Base-by-base conservation (phyloP, 2,329 filamentous ascomycete species). In the Triangularia verruculosa region DNA sequence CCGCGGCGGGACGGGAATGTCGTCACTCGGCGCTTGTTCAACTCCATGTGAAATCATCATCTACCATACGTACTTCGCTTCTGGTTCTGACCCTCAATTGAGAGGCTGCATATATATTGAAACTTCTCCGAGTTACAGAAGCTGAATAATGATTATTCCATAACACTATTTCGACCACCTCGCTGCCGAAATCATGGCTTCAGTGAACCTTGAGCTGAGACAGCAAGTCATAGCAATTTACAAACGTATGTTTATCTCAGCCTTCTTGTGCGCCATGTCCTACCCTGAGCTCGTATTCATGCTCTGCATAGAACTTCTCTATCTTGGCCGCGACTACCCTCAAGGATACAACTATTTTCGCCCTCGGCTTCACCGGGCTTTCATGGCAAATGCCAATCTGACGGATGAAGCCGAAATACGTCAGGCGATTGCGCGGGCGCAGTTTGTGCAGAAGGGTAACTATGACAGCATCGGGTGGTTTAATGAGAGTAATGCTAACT, bases 381-480 rank as follows among this genome's bases (percentile, higher is more conserved):
- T 98, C 78, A 86, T 88, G 69, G 86, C 87, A 55, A 92, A 96
- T 70, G 85, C 88, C 1, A 77, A 82, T 47, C 73, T 97, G 63
- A 82, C 80, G 1, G 87, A 95, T 69, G 89, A 94, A 66, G 85
- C 84, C 7, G 83, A 91, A 71, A 97, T 99, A 57, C 83, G 82
- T 51, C 83, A 88, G 65, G 91, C 87, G 0, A 92, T 99, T 62
- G 82, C 85, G 47, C 83, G 89, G 65, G 94, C 93, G 0, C 86
- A 96, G 69, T 97, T 90, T 76, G 92, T 98, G 3, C 96, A 92
- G 77, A 97, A 96, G 83, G 92, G 92, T 92, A 73, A 62, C 55
- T 64, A 9, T 32, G 51, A 53, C 7, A 20, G 54, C 27, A 17
- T 28, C 30, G 4, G 25, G n/a, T 59, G 9, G 15, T 27, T 5